Evolutionary conservation across 2,329 filamentous ascomycete species (phyloP).

Genomic region (Xylaria sp.): DNA sequence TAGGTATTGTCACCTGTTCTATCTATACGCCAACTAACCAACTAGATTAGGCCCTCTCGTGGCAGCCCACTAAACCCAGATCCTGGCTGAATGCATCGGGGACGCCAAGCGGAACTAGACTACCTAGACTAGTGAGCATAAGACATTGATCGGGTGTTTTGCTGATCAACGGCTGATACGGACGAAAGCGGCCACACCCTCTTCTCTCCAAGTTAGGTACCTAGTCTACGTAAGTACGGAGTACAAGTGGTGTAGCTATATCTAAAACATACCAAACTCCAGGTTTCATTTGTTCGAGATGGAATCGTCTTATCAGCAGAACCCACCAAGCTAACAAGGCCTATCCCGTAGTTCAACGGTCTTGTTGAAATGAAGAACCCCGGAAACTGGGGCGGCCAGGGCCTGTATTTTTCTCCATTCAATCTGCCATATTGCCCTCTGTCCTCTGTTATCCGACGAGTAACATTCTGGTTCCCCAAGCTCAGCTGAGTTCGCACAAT

Average conservation of each 20-base stretch:
- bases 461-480: slow-evolving; percentile 1
- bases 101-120: slow-evolving; percentile 28
- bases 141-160: slow-evolving; percentile 6
- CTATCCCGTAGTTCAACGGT: background rate
- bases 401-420: background rate
- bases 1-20: background rate
- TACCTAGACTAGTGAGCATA: slow-evolving; percentile 22
- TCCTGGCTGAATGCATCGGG: slow-evolving; percentile 14
- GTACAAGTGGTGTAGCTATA: background rate
- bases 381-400: background rate
- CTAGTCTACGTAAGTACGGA: too few species aligned
- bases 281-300: slow-evolving; percentile 7
- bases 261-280: slow-evolving; percentile 1
- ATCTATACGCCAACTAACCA: background rate
- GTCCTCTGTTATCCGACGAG: slow-evolving; percentile 1
- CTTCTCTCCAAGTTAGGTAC: background rate
- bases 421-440: background rate
- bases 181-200: slow-evolving; percentile 6
- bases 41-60: slow-evolving; percentile 21
- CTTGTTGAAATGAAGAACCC: background rate
- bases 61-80: slow-evolving; percentile 24
- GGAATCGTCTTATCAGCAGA: slow-evolving; percentile 17
- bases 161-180: slow-evolving; percentile 11
- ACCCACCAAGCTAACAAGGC: background rate
- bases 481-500: slow-evolving; percentile 15